These are phyloP conservation scores for Neurospora sp. DNA, from an alignment of 495 filamentous ascomycete genomes.

Conservation along the genomic window DNA sequence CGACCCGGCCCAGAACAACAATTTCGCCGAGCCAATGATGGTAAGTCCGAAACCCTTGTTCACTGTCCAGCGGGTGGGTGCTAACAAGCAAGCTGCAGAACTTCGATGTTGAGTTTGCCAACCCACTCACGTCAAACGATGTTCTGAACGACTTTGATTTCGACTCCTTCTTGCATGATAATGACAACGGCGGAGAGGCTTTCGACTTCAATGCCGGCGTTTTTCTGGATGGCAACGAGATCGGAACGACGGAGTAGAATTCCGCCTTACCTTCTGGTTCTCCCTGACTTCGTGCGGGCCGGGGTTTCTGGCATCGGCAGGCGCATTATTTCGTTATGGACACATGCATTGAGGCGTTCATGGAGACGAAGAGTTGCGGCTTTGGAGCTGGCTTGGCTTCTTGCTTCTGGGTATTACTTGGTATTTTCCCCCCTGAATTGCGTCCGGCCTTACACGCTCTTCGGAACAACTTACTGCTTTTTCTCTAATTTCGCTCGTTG, in stretches of 20 bases:
- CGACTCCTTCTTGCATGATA: conserved; percentile 74
- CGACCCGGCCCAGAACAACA: conserved; percentile 27
- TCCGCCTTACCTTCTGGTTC: conserved; percentile 3
- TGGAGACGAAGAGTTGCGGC: neutral
- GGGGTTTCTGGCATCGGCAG: conserved; percentile 31
- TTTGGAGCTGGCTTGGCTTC: neutral
- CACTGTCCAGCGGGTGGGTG: neutral
- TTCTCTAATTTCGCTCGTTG: neutral
- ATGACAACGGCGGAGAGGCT: conserved; percentile 23
- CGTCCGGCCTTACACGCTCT: neutral
- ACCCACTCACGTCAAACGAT: conserved; percentile 49
- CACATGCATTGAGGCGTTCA: neutral
- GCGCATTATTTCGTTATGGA: neutral
- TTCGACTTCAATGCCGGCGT: conserved; percentile 36
- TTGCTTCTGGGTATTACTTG: neutral
- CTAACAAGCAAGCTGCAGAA: conserved; percentile 17
- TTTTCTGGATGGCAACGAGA: conserved; percentile 34
- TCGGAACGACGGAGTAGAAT: conserved; percentile 39
- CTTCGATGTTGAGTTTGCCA: conserved; percentile 50
- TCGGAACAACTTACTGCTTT: neutral
- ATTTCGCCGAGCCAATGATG: conserved; percentile 20
- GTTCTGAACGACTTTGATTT: conserved; percentile 94
- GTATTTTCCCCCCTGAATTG: neutral
- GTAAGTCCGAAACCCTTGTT: conserved; percentile 19
- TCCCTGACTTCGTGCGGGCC: conserved; percentile 40